Evolutionary conservation across 2,329 filamentous ascomycete species (phyloP), one percentile per base, ranked within the genome.

Genomic region (Fusarium aywerte): DNA sequence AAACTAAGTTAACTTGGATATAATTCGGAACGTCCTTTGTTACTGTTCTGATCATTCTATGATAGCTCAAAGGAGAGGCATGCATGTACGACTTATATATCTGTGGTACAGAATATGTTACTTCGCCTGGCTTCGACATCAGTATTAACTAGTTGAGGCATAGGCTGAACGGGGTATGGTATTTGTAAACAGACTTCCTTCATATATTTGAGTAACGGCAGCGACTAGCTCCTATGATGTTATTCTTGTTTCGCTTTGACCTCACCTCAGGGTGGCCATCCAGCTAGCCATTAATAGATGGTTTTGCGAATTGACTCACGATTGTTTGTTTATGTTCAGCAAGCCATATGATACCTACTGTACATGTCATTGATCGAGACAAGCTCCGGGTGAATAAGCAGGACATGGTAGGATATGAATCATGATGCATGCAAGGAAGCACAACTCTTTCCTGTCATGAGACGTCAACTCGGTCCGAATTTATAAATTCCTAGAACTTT

Each of bases 361-460:
- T 27, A 13, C n/a, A 21, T 12, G 2, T 20, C 15, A 5, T 20
- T 54, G n/a, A 29, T 25, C 23, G 23, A 15, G n/a, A 36, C n/a
- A 15, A 18, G 23, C 31, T 18, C 40, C 11, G 23, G 13, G 18
- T n/a, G 11, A 13, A 12, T 8, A 20, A 21, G 7, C n/a, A 12
- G 7, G n/a, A 25, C n/a, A 10, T 5, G 23, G 18, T 29, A 21
- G 12, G 10, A 29, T 4, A 35, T 3, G 18, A 23, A 5, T 33
- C 13, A 53, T 29, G 16, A 36, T 54, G 51, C 23, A 36, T 54
- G 51, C 23, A 54, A 36, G 40, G 40, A 48, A 54, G 29, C 3
- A 6, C 11, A 31, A n/a, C 18, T 9, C n/a, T 36, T 36, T 18
- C 16, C 7, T 27, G 12, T 15, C 16, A 16, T 25, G 12, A 25